These are phyloP conservation scores for Dipteronia dyeriana DNA, from an alignment of 345 rosid species.

Conservation along the genomic window DNA sequence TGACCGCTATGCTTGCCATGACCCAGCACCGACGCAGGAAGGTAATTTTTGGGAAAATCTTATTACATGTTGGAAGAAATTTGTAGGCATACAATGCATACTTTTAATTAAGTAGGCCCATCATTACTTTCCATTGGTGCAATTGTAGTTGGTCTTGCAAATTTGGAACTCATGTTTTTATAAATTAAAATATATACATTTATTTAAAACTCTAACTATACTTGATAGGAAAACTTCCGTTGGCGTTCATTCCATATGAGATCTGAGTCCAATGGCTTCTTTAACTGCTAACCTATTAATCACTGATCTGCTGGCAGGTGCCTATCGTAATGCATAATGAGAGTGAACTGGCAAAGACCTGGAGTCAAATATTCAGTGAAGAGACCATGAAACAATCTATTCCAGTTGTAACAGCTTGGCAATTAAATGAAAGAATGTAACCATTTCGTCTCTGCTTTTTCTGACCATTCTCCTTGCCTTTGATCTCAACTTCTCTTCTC, in stretches of 20 bases:
- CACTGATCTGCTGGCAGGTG: slow-evolving; percentile 49
- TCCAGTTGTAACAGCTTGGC: slow-evolving; percentile 91
- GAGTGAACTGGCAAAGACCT: slow-evolving; percentile 72
- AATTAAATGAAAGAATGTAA: slow-evolving; percentile 97
- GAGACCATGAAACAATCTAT: slow-evolving; percentile 81
- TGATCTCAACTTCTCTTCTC: background rate
- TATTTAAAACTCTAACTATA: background rate
- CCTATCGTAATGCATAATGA: slow-evolving; percentile 80
- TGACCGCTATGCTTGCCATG: slow-evolving; percentile 99
- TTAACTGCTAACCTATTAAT: slow-evolving; percentile 16
- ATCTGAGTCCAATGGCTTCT: background rate
- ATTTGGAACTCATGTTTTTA: background rate
- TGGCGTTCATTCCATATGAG: background rate
- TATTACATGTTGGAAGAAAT: slow-evolving; percentile 4
- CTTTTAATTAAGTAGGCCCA: background rate
- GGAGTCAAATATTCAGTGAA: slow-evolving; percentile 91
- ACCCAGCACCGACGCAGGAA: slow-evolving; percentile 91
- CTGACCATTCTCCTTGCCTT: background rate
- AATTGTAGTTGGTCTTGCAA: background rate
- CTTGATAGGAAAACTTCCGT: background rate
- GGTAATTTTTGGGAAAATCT: slow-evolving; percentile 39
- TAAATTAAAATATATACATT: background rate
- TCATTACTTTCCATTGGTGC: background rate
- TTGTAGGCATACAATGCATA: background rate
- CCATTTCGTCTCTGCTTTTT: slow-evolving; percentile 7